These are phyloP conservation scores for Polysphondylium violaceum DNA, from an alignment of 78 protist genomes.

Conservation along the genomic window DNA sequence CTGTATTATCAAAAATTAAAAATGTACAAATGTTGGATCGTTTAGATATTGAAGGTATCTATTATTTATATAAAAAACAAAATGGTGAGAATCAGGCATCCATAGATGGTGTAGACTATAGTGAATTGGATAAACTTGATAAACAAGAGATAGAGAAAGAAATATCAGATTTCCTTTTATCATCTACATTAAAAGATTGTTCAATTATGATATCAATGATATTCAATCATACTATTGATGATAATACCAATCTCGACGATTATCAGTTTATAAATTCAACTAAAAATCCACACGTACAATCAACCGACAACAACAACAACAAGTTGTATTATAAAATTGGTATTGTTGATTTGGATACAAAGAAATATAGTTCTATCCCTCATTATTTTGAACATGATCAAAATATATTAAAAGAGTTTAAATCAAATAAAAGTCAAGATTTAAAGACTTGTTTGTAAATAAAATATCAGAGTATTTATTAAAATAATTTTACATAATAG, in stretches of 20 bases:
- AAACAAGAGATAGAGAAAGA: neutral
- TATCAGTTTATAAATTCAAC: neutral
- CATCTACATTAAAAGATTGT: slow-evolving; percentile 70
- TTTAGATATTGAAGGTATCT: slow-evolving; percentile 37
- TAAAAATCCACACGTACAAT: neutral
- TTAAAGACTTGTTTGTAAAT: neutral
- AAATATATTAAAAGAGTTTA: slow-evolving; percentile 1
- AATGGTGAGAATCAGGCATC: neutral
- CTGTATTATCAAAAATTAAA: slow-evolving; percentile 7
- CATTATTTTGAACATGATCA: slow-evolving; percentile 28
- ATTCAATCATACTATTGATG: neutral
- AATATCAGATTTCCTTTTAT: slow-evolving; percentile 26
- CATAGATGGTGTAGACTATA: neutral
- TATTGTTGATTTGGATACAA: slow-evolving; percentile 58
- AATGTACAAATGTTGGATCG: slow-evolving; percentile 26
- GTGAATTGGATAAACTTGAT: neutral
- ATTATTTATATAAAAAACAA: slow-evolving; percentile 35
- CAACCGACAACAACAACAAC: neutral
- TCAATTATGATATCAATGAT: slow-evolving; percentile 63
- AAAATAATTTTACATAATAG: neutral
- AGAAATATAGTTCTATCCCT: slow-evolving; percentile 50
- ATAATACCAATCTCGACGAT: neutral
- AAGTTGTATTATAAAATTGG: slow-evolving; percentile 30
- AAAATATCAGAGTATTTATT: neutral
- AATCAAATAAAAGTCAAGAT: neutral